These are phyloP conservation scores for Pisolithus orientalis DNA, from an alignment of 768 basidiomycete species.

Conservation along the genomic window DNA sequence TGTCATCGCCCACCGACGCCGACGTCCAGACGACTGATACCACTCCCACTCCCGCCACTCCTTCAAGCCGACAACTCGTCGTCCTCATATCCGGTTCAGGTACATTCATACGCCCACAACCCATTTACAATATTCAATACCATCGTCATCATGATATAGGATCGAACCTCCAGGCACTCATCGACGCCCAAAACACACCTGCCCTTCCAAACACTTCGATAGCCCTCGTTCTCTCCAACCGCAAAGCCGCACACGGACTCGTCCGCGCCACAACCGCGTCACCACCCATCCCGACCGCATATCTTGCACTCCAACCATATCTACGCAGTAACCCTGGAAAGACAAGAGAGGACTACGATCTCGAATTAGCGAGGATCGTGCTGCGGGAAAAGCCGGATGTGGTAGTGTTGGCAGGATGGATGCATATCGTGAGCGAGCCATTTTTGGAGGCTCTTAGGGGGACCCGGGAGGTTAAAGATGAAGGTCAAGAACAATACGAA, in stretches of 20 bases:
- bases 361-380: constrained; percentile 68
- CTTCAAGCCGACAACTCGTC: constrained; percentile 28
- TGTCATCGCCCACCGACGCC: too few species aligned
- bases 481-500: constrained; percentile 8
- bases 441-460: constrained; percentile 67
- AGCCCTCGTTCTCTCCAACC: constrained; percentile 82
- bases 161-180: constrained; percentile 92
- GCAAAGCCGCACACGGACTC: constrained; percentile 86
- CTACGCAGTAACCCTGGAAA: constrained; percentile 65
- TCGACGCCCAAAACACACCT: constrained; percentile 78
- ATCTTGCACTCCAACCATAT: constrained; percentile 81
- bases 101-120: constrained; percentile 10
- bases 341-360: constrained; percentile 81
- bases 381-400: constrained; percentile 65
- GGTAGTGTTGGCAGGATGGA: constrained; percentile 96
- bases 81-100: constrained; percentile 68
- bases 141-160: constrained; percentile 41
- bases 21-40: too few species aligned
- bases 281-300: constrained; percentile 78
- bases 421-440: constrained; percentile 86
- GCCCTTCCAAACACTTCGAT: constrained; percentile 67
- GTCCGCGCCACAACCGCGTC: constrained; percentile 62
- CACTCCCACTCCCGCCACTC: too few species aligned
- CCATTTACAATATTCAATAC: background rate
- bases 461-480: constrained; percentile 20